These are phyloP conservation scores for Cyberlindnera suaveolens DNA, from an alignment of 805 yeast genomes.

Conservation along the genomic window DNA sequence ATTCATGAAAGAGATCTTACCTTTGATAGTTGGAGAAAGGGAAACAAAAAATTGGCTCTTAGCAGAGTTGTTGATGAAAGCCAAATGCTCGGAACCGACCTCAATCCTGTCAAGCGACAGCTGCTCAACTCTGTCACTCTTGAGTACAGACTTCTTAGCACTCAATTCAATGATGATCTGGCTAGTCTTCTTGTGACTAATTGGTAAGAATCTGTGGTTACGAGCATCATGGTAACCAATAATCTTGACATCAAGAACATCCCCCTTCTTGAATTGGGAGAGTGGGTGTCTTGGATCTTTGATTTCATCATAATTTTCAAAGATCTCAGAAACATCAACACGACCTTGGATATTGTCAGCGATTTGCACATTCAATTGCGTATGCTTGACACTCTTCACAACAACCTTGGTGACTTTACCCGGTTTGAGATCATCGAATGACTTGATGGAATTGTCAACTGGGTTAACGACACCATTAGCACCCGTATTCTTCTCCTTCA, in stretches of 20 bases:
- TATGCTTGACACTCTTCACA: constrained; percentile 57
- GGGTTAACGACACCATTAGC: constrained; percentile 42
- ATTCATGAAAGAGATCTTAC: constrained; percentile 60
- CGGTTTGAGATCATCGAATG: constrained; percentile 44
- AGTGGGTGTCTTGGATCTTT: constrained; percentile 54
- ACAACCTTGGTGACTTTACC: constrained; percentile 59
- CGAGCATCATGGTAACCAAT: constrained; percentile 74
- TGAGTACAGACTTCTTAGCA: constrained; percentile 38
- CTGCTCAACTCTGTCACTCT: constrained; percentile 22
- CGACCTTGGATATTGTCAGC: constrained; percentile 80
- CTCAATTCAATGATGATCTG: constrained; percentile 61
- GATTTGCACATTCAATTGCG: constrained; percentile 67
- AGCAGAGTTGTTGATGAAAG: constrained; percentile 59
- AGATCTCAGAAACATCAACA: constrained; percentile 68
- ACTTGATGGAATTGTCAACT: constrained; percentile 46
- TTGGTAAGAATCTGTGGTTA: constrained; percentile 60
- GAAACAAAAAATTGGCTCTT: constrained; percentile 62
- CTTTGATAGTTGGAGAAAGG: constrained; percentile 61
- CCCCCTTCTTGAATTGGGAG: constrained; percentile 50
- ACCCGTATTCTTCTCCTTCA: constrained; percentile 34
- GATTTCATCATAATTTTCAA: constrained; percentile 47
- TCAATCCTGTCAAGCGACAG: constrained; percentile 36
- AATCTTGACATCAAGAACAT: constrained; percentile 53
- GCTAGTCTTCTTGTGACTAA: constrained; percentile 51
- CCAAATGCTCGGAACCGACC: constrained; percentile 46